phyloP scores from a whole-genome alignment of 1,284 basidiomycete genomes.

The Ceratobasidium sp. region DNA sequence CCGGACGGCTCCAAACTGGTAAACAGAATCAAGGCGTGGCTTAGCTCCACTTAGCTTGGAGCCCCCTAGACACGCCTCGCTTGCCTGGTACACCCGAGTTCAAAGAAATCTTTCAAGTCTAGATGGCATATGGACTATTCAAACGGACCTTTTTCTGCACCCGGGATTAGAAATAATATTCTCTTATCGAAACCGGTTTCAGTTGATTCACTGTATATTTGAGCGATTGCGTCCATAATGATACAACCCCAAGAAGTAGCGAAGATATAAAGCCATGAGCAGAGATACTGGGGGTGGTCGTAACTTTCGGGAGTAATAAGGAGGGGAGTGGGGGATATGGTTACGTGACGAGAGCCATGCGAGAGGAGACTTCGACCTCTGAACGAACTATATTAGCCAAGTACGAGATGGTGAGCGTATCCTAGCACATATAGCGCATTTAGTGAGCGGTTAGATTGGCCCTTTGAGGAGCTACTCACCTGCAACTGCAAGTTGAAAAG shows the following conservation, averaged over 20 bases:
- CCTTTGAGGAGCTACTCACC: slow-evolving; percentile 57
- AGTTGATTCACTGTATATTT: slow-evolving; percentile 32
- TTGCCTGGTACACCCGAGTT: background rate
- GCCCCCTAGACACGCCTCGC: background rate
- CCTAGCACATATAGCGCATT: slow-evolving; percentile 59
- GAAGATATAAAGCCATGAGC: background rate
- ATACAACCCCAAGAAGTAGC: slow-evolving; percentile 25
- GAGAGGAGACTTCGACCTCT: slow-evolving; percentile 92
- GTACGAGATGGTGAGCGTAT: slow-evolving; percentile 94
- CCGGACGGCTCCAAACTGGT: slow-evolving; percentile 13
- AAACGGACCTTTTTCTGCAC: background rate
- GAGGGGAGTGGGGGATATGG: slow-evolving; percentile 37
- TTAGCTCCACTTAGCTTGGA: background rate
- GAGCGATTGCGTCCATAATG: slow-evolving; percentile 22
- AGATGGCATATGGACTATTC: background rate
- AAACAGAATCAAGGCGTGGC: slow-evolving; percentile 7
- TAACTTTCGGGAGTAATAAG: background rate
- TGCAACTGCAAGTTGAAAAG: slow-evolving; percentile 77
- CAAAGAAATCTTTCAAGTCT: background rate
- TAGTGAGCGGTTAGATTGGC: slow-evolving; percentile 41
- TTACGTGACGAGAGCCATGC: slow-evolving; percentile 79
- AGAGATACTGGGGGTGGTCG: background rate
- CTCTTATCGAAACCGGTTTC: background rate
- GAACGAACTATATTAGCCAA: slow-evolving; percentile 93
- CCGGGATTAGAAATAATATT: background rate